Evolutionary conservation across 2,329 filamentous ascomycete species (phyloP), one percentile per base, ranked within the genome.

Genomic region (Oidium heveae): DNA sequence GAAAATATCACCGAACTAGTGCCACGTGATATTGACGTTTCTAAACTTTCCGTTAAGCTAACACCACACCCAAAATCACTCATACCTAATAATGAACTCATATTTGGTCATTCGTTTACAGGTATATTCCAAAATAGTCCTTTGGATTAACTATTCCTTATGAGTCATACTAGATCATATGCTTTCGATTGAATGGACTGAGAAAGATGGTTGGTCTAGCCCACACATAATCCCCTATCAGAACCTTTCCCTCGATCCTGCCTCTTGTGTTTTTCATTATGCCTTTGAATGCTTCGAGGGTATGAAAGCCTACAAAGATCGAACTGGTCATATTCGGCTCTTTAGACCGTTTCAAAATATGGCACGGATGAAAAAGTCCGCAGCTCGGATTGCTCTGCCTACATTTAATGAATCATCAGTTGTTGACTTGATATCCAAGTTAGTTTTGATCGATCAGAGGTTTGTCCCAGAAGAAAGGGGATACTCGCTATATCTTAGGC

Each of bases 271-370:
- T 58, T 89, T 98, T 71, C 91, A 98, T 76, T 98, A 98, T 70
- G 91, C 86, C 52, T 96, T 96, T 66, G 86, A 93, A 69, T 91
- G 84, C 68, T 98, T 98, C 69, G 91, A 98, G 73, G 91, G 91
- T 62, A 94, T 96, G 87, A 98, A 98, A 74, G 91, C 91, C 57
- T 98, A 98, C 76, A 93, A 89, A 69, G 86, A 94, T 71, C 78
- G 75, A 63, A 66, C 77, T 46, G 86, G 86, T 62, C 71, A 80
- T 57, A 77, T 94, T 61, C 81, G 89, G 55, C 74, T 98, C 55
- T 98, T 98, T 76, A 79, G 91, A 36, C 91, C 91, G 1, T 83
- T 94, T 67, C 91, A 79, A 76, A 98, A 98, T 74, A 96, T 96
- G 89, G 80, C 74, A 59, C 83, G 91, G 57, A 71, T 98, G 69